Evolutionary conservation across 1,139 yeast genomes (phyloP).

Genomic region (Hanseniaspora sp.): DNA sequence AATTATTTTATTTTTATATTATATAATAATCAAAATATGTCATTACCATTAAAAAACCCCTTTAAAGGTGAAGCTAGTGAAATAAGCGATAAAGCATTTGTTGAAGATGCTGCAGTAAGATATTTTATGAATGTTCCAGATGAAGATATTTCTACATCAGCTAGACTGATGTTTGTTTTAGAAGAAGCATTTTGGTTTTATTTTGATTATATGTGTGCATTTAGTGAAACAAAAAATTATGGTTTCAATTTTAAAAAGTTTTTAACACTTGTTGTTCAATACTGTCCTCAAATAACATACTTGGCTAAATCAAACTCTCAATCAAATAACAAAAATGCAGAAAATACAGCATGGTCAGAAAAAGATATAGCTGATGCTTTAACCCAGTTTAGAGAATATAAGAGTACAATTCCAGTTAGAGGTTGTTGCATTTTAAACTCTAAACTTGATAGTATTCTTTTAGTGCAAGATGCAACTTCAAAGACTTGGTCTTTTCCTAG

Average conservation of each 20-base stretch:
- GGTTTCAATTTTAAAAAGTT: slow-evolving; percentile 52
- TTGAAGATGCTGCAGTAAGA: slow-evolving; percentile 80
- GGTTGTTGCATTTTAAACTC: slow-evolving; percentile 84
- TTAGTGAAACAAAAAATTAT: slow-evolving; percentile 4
- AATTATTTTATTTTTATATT: background rate
- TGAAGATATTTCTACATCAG: slow-evolving; percentile 77
- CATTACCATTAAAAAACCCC: slow-evolving; percentile 23
- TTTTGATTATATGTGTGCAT: slow-evolving; percentile 51
- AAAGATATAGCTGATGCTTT: slow-evolving; percentile 54
- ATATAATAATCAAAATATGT: slow-evolving; percentile 1
- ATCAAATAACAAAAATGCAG: background rate
- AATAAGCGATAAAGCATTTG: slow-evolving; percentile 48
- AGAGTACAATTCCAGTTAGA: slow-evolving; percentile 85
- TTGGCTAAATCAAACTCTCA: background rate
- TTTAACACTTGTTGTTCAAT: slow-evolving; percentile 56
- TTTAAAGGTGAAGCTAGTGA: slow-evolving; percentile 23
- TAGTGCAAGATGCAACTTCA: slow-evolving; percentile 83
- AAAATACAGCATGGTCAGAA: slow-evolving; percentile 65
- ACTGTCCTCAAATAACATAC: slow-evolving; percentile 56
- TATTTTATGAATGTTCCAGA: slow-evolving; percentile 85
- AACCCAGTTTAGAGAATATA: slow-evolving; percentile 69
- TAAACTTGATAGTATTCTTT: slow-evolving; percentile 54
- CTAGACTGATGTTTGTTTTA: slow-evolving; percentile 77
- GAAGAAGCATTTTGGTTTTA: slow-evolving; percentile 99
- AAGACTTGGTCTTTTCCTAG: slow-evolving; percentile 90